Evolutionary conservation across 768 basidiomycete species (phyloP).

Genomic region (Macrolepiota dolichaula): DNA sequence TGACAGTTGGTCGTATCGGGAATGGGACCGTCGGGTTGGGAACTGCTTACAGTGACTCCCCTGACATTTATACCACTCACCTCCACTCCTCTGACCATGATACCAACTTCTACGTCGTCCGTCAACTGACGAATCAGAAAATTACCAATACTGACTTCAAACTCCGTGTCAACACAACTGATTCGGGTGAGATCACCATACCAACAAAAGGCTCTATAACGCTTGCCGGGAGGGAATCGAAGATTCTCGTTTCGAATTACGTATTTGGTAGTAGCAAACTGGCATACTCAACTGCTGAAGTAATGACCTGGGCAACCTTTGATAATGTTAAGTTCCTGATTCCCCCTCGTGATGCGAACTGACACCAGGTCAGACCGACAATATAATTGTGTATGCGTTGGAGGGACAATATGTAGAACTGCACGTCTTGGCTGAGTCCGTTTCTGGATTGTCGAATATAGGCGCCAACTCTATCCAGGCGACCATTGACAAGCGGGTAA

Average conservation of each 20-base stretch:
- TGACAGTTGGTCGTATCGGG: constrained; percentile 60
- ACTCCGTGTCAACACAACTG: constrained; percentile 45
- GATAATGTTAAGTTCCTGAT: constrained; percentile 19
- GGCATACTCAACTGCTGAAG: constrained; percentile 61
- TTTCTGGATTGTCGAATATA: neutral
- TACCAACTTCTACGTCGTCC: constrained; percentile 55
- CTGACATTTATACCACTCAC: constrained; percentile 46
- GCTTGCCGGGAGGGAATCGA: constrained; percentile 63
- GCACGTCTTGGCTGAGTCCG: constrained; percentile 15
- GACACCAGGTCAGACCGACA: constrained; percentile 21
- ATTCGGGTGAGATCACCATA: constrained; percentile 36
- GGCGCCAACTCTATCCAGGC: neutral
- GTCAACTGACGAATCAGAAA: constrained; percentile 46
- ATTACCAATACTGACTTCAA: constrained; percentile 42
- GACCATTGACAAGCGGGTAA: neutral
- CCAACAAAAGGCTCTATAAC: constrained; percentile 39
- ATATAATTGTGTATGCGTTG: constrained; percentile 34
- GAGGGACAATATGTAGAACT: constrained; percentile 32
- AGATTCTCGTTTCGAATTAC: constrained; percentile 61
- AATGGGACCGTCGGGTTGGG: constrained; percentile 41
- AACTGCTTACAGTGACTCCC: constrained; percentile 30
- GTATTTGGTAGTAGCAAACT: constrained; percentile 51
- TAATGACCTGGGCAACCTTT: constrained; percentile 39
- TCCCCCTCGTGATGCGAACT: neutral
- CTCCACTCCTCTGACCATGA: constrained; percentile 51